A percentile compares a stretch with the other conserved stretches of the same genome.
phyloP scores from a whole-genome alignment of 192 early-diverging fungal species.

The Coemansia sp. region DNA sequence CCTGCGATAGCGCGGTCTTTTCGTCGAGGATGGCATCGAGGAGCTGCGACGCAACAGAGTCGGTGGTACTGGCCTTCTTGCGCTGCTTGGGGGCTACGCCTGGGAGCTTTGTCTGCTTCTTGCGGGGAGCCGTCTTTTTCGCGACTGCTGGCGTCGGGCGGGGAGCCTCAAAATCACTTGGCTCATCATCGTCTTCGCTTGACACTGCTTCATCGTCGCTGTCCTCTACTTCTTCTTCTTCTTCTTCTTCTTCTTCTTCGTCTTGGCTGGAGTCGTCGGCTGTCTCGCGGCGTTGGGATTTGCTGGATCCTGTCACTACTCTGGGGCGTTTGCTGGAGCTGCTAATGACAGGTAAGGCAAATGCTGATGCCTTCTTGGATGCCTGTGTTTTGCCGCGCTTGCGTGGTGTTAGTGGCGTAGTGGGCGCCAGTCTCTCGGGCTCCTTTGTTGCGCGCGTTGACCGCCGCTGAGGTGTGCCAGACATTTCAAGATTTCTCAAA shows the following conservation, averaged over 20 bases:
- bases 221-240: constrained; percentile 8
- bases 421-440: constrained; percentile 30
- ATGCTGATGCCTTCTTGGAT: constrained; percentile 14
- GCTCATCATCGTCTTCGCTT: constrained; percentile 25
- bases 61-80: background rate
- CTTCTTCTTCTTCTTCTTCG: constrained; percentile 16
- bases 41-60: constrained; percentile 8
- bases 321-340: constrained; percentile 27
- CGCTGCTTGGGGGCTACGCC: background rate
- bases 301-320: constrained; percentile 5
- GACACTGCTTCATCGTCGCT: background rate
- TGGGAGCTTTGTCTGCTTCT: background rate
- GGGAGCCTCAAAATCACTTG: constrained; percentile 31
- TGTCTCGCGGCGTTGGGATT: background rate
- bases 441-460: constrained; percentile 37
- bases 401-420: constrained; percentile 23
- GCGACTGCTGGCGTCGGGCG: constrained; percentile 5
- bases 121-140: constrained; percentile 16
- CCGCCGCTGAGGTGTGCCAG: constrained; percentile 34
- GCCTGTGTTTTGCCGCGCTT: constrained; percentile 23
- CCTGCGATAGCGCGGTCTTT: constrained; percentile 57
- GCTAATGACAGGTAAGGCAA: constrained; percentile 8
- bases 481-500: constrained; percentile 6
- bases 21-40: constrained; percentile 53
- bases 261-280: background rate